Base-by-base conservation (phyloP, 208 protist species). In the Crithidia thermophila region DNA sequence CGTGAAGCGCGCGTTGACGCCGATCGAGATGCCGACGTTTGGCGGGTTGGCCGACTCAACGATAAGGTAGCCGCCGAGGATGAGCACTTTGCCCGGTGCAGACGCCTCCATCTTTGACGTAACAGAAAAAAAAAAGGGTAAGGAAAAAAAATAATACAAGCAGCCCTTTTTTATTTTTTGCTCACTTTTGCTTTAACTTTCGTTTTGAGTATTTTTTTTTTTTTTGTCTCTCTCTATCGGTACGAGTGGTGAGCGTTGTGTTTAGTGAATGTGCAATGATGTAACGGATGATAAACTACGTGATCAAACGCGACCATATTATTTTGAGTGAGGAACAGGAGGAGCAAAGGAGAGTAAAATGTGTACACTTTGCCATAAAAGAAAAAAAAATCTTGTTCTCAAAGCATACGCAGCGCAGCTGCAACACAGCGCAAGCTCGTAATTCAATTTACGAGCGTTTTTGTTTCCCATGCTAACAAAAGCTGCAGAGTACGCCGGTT, bases 1-100 rank as follows among this genome's bases (percentile, higher is more conserved):
- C 31, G 77, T 85, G 67, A 98, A 98, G 56, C 95, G 88, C 20
- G 96, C 89, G 37, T 85, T 92, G 50, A 97, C 87, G 43, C 94
- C 88, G 50, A 98, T 85, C 16, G 97, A 98, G 55, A 98, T 85
- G 50, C 97, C 97, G 31, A 89, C 70, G 65, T 98, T 97, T 25
- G 81, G 72, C 10, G 68, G 68, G 50, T 55, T 58, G 18, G 59
- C 21, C 4, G 77, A 68, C 67, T 98, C 88, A 0, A 98, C 87
- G 57, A 99, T 90, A 20, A 98, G 84, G 68, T 98, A 99, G 18
- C 97, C 96, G 53, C 98, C 98, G 43, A 93, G 83, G 49, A 99
- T 92, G 14, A 99, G 87, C 2, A 98, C 95, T 70, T 99, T 99
- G 9, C 98, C 98, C 10, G 97, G 94, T 50, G 91, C 89, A 6